phyloP scores from a whole-genome alignment of 106 monocot genomes.

The Posidonia australis region DNA sequence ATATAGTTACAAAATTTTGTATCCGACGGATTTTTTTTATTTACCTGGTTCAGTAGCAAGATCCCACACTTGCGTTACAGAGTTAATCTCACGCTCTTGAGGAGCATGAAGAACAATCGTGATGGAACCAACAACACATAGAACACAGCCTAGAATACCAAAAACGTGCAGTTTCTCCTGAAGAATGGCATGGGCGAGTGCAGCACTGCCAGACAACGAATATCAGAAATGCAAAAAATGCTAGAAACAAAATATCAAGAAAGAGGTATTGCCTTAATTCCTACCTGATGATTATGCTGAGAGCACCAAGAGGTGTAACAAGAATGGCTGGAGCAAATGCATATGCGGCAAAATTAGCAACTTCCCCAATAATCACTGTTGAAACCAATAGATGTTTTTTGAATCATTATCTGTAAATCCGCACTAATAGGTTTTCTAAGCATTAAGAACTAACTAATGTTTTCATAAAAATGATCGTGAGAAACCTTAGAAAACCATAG shows the following conservation, averaged over 20 bases:
- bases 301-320: slow-evolving; percentile 94
- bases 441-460: background rate
- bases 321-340: slow-evolving; percentile 97
- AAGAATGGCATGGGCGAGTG: slow-evolving; percentile 54
- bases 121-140: slow-evolving; percentile 77
- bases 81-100: slow-evolving; percentile 60
- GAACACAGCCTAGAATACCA: slow-evolving; percentile 61
- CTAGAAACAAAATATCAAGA: slow-evolving; percentile 1
- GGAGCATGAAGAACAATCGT: slow-evolving; percentile 82
- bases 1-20: slow-evolving; percentile 6
- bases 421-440: background rate
- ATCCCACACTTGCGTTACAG: slow-evolving; percentile 68
- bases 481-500: background rate
- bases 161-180: slow-evolving; percentile 56
- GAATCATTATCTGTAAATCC: background rate
- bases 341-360: slow-evolving; percentile 95
- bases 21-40: background rate
- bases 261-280: background rate
- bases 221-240: slow-evolving; percentile 3
- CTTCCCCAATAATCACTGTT: slow-evolving; percentile 90
- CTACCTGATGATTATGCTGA: slow-evolving; percentile 96
- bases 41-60: slow-evolving; percentile 72
- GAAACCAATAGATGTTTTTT: background rate
- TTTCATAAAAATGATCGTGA: background rate
- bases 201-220: slow-evolving; percentile 36